Percentiles rank a stretch among this genome's conserved stretches.
These are phyloP conservation scores for Trypanosoma brucei DNA, from an alignment of 208 protist genomes.

Conservation along the genomic window DNA sequence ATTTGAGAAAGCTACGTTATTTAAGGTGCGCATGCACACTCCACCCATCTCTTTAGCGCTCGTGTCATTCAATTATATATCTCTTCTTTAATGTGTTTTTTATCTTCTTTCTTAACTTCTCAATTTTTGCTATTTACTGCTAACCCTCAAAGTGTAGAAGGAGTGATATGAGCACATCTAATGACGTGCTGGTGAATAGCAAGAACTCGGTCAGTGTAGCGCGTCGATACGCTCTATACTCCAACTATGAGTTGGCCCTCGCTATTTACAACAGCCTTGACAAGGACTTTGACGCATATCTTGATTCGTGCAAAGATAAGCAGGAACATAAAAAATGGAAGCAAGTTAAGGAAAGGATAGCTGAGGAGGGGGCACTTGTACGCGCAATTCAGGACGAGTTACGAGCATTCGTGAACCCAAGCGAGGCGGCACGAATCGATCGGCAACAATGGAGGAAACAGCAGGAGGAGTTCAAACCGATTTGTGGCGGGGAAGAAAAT, in stretches of 20 bases:
- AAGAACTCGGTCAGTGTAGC: constrained; percentile 46
- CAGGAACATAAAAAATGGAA: constrained; percentile 33
- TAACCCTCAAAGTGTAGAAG: not conserved
- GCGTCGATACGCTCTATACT: constrained; percentile 56
- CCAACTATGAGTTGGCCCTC: constrained; percentile 62
- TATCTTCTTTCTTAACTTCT: constrained; percentile 3
- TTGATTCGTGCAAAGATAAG: constrained; percentile 21
- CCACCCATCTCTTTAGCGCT: too few species aligned
- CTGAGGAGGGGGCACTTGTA: constrained; percentile 33
- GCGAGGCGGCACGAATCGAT: constrained; percentile 20
- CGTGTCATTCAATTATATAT: too few species aligned
- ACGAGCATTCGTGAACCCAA: constrained; percentile 17
- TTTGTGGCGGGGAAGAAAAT: not conserved
- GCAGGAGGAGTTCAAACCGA: not conserved
- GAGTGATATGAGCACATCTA: constrained; percentile 2
- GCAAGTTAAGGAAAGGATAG: constrained; percentile 31
- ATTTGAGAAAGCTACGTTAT: too few species aligned
- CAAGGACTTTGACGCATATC: constrained; percentile 32
- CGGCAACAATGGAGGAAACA: constrained; percentile 3
- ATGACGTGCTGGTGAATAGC: constrained; percentile 14
- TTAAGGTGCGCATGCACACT: too few species aligned
- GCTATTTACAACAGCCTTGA: constrained; percentile 48
- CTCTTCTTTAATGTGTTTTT: not conserved
- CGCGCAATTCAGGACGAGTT: constrained; percentile 39
- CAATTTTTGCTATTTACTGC: constrained; percentile 2